Percentiles rank a stretch among this genome's conserved stretches.
Evolutionary conservation across 495 filamentous ascomycete genomes (phyloP).

Genomic region (Tuber indicum): DNA sequence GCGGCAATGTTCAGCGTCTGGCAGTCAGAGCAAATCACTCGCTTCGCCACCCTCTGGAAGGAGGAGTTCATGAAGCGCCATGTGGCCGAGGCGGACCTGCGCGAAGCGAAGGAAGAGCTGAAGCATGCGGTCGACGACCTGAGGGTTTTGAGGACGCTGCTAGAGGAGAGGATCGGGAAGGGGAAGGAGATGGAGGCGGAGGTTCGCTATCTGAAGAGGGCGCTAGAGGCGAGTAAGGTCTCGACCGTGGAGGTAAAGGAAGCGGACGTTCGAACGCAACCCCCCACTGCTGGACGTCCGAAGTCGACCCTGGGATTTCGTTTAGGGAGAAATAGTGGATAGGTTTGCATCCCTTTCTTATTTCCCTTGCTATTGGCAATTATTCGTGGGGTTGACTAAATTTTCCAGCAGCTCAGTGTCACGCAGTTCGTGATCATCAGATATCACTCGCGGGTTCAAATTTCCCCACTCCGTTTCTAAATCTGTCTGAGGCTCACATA

Average conservation of each 20-base stretch:
- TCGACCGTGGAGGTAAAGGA: neutral
- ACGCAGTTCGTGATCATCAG: neutral
- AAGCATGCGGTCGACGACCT: neutral
- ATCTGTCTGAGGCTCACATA: neutral
- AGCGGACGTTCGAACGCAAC: neutral
- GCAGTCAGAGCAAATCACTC: slow-evolving; percentile 6
- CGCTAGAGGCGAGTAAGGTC: neutral
- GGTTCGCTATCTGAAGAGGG: slow-evolving; percentile 11
- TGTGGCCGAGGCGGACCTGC: slow-evolving; percentile 17
- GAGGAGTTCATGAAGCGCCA: slow-evolving; percentile 15
- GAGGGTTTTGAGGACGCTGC: neutral
- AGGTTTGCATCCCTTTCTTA: neutral
- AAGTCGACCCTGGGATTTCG: neutral
- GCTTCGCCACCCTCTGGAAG: slow-evolving; percentile 15
- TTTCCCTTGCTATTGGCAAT: neutral
- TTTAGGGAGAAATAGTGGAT: neutral
- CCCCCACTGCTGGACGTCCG: neutral
- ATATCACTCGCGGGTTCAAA: neutral
- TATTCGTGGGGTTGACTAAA: neutral
- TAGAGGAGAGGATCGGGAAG: slow-evolving; percentile 5
- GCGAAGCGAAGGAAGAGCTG: slow-evolving; percentile 9
- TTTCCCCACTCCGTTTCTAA: neutral
- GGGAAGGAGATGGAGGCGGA: slow-evolving; percentile 1
- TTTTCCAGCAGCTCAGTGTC: neutral
- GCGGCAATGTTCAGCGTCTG: slow-evolving; percentile 17